Percentiles rank a stretch among this genome's conserved stretches.
phyloP scores from a whole-genome alignment of 2,329 filamentous ascomycete genomes.

The Penicillium sp. region DNA sequence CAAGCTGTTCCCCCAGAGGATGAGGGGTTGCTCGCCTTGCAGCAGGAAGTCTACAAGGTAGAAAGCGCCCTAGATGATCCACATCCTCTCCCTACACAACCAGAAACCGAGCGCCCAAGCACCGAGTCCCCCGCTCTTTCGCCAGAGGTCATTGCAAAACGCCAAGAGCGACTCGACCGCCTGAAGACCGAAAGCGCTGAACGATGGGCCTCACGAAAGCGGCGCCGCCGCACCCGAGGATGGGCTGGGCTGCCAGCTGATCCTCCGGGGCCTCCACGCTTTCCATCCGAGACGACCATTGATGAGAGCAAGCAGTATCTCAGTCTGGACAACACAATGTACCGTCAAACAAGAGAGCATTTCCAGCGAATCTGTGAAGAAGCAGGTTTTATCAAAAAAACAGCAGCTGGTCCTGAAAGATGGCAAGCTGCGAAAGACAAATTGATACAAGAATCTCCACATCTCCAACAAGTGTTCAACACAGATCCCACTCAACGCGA shows the following conservation, averaged over 20 bases:
- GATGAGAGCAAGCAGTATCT: conserved; percentile 73
- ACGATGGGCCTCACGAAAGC: conserved; percentile 63
- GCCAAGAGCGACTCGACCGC: conserved; percentile 54
- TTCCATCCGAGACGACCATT: conserved; percentile 78
- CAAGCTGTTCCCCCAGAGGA: conserved; percentile 33
- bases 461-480: conserved; percentile 64
- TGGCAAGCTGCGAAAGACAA: conserved; percentile 71
- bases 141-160: conserved; percentile 52
- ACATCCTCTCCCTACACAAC: conserved; percentile 27
- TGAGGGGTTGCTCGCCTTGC: conserved; percentile 39
- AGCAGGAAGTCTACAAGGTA: conserved; percentile 41
- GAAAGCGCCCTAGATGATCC: conserved; percentile 31
- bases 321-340: conserved; percentile 61
- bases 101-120: conserved; percentile 16
- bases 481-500: conserved; percentile 58
- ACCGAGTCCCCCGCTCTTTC: conserved; percentile 38
- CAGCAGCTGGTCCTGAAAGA: conserved; percentile 66
- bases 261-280: conserved; percentile 67
- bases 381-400: conserved; percentile 70
- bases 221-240: conserved; percentile 65
- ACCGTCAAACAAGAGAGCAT: conserved; percentile 62
- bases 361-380: conserved; percentile 71
- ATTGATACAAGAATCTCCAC: conserved; percentile 63
- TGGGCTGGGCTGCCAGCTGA: conserved; percentile 68
- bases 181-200: conserved; percentile 62